Base-by-base conservation (phyloP, 169 alveolate genomes). In the Amoebophrya sp. region DNA sequence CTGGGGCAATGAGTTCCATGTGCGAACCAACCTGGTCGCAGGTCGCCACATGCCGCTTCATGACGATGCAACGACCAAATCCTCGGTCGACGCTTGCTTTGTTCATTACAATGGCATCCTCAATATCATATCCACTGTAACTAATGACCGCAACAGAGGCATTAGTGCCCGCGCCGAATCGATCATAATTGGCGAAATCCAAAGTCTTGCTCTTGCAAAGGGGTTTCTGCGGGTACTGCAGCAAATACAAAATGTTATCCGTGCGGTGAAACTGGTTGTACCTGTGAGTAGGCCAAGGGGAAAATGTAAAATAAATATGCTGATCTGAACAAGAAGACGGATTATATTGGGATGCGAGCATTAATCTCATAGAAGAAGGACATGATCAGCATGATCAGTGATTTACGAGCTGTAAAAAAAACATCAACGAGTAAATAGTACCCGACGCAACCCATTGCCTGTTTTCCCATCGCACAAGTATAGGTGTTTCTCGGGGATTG, bases 401-500 rank as follows among this genome's bases (percentile, higher is more conserved):
- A n/a, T n/a, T n/a, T 54, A 18, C 78, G n/a, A 54, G 78, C 78
- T 54, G 14, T 26, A 18, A 36, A 14, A 78, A 24, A n/a, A 36
- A 34, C n/a, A 78, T 78, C 40, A 78, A 24, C 33, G n/a, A 24
- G 90, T n/a, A n/a, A n/a, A n/a, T n/a, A n/a, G n/a, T n/a, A n/a
- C 0, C 99, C 99, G 78, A 98, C 97, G n/a, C 98, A 96, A 40
- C 99, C 99, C 94, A 99, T 97, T 29, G 99, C 99, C 95, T 99
- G 99, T 94, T 99, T 99, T 18, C 99, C 99, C 99, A 99, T 99
- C 26, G 99, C 99, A 94, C 99, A 99, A 94, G 98, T 99, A 95
- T 98, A 99, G 14, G 99, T 99, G 95, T 99, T 99, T 91, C 99
- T 94, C 23, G 99, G 99, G 92, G 99, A 97, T 94, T 99, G 99